A percentile compares a stretch with the other conserved stretches of the same genome.
These are phyloP conservation scores for Bertia moriformis DNA, from an alignment of 2,329 filamentous ascomycete genomes.

Conservation along the genomic window DNA sequence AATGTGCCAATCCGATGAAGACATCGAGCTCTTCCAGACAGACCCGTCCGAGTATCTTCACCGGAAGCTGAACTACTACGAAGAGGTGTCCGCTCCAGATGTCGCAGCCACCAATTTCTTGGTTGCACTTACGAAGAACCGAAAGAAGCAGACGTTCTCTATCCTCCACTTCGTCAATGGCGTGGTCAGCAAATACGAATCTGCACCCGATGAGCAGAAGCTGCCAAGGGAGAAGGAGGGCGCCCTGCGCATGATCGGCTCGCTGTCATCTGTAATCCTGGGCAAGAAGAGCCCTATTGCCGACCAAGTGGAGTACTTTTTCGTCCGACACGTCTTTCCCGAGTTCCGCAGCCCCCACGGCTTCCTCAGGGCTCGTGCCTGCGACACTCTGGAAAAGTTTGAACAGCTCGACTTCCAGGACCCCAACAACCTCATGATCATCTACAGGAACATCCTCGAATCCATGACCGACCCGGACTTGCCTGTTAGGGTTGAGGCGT, in stretches of 20 bases:
- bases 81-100: conserved; percentile 89
- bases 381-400: conserved; percentile 95
- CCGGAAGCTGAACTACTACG: conserved; percentile 92
- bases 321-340: conserved; percentile 94
- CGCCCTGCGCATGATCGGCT: conserved; percentile 91
- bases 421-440: conserved; percentile 82
- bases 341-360: conserved; percentile 89
- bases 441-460: conserved; percentile 92
- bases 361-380: conserved; percentile 84
- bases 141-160: conserved; percentile 89
- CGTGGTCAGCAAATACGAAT: conserved; percentile 85
- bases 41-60: conserved; percentile 95
- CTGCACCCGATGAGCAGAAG: conserved; percentile 73
- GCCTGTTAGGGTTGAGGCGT: conserved; percentile 85
- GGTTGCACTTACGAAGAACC: conserved; percentile 81
- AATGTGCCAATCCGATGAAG: conserved; percentile 79
- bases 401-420: conserved; percentile 96
- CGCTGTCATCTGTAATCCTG: conserved; percentile 80
- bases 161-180: conserved; percentile 90
- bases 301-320: conserved; percentile 94
- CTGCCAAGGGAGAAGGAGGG: conserved; percentile 92
- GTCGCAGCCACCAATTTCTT: conserved; percentile 94
- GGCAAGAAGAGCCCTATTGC: conserved; percentile 98
- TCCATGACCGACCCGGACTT: conserved; percentile 92
- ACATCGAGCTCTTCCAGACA: conserved; percentile 83